Conservation (phyloP, 257 asterid genomes). For the Gynochthodes officinalis region DNA sequence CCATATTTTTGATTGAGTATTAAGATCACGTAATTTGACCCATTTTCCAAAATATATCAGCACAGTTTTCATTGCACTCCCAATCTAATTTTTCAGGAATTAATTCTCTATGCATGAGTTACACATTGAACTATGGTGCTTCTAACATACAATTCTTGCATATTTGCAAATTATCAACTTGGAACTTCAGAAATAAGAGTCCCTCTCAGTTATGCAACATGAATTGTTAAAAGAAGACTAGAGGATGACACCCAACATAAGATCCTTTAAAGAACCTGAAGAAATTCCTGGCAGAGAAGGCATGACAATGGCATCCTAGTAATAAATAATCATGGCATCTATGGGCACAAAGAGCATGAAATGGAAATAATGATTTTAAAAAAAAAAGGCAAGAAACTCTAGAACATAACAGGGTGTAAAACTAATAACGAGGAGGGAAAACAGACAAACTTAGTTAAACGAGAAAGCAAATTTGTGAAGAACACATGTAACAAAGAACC, state of each 20-base stretch:
- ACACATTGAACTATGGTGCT: neutral
- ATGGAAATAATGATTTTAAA: neutral
- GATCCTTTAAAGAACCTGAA: neutral
- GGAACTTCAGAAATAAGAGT: neutral
- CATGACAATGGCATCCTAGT: neutral
- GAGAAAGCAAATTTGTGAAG: neutral
- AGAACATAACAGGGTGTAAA: neutral
- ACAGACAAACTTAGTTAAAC: neutral
- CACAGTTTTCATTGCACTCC: neutral
- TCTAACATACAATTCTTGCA: neutral
- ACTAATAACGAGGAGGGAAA: neutral
- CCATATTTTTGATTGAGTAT: neutral
- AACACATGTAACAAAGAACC: constrained; percentile 37
- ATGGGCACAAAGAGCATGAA: neutral
- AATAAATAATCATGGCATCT: neutral
- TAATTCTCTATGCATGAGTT: neutral
- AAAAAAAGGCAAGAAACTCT: neutral
- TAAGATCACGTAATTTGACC: neutral
- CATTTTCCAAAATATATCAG: neutral
- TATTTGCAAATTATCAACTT: neutral
- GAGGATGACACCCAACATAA: neutral
- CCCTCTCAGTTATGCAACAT: neutral
- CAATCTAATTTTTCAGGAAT: neutral
- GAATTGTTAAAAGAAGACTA: neutral
- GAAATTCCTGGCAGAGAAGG: neutral